Evolutionary conservation across 148 eudicot genomes (phyloP), one percentile per base, ranked within the genome.

Genomic region (Persicaria maculosa): DNA sequence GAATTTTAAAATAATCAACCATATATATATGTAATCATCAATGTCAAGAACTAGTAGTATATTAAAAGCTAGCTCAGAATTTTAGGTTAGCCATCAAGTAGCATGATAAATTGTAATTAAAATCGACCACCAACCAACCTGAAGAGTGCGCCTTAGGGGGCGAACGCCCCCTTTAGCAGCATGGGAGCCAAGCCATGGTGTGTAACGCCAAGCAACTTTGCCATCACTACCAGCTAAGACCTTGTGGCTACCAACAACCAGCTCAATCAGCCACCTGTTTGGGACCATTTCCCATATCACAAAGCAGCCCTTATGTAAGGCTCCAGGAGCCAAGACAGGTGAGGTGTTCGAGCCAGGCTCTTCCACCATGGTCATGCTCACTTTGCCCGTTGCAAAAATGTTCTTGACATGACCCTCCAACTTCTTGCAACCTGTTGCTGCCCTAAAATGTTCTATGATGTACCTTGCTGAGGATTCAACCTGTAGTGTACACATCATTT

Each of bases 261-360:
- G 86, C 86, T 94, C 98, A 67, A 94, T 86, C 50, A 89, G 77
- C 98, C 98, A 94, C 77, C 87, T 94, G 77, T 85, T 79, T 58
- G 97, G 98, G 20, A 88, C 75, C 98, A 94, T 94, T 68, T 91
- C 93, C 98, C 98, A 94, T 80, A 90, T 83, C 6, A 94, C 97
- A 78, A 94, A 94, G 79, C 98, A 94, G 3, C 98, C 98, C 68
- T 87, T 87, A 19, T 90, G 90, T 0, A 84, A 53, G 14, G 74
- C 77, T 36, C 85, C 81, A 11, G 71, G 71, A 36, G 71, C 10
- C 36, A 59, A 22, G 15, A 59, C 65, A 22, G 65, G 69, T 1
- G 86, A 74, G 36, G 78, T 77, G 20, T 80, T 80, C 1, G 83
- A 79, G 76, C 88, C 83, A 10, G 83, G 88, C 72, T 91, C 97